Percentiles rank a stretch among this genome's conserved stretches.
Conservation (phyloP, 1,284 basidiomycete genomes). For the Moniliella sp. region DNA sequence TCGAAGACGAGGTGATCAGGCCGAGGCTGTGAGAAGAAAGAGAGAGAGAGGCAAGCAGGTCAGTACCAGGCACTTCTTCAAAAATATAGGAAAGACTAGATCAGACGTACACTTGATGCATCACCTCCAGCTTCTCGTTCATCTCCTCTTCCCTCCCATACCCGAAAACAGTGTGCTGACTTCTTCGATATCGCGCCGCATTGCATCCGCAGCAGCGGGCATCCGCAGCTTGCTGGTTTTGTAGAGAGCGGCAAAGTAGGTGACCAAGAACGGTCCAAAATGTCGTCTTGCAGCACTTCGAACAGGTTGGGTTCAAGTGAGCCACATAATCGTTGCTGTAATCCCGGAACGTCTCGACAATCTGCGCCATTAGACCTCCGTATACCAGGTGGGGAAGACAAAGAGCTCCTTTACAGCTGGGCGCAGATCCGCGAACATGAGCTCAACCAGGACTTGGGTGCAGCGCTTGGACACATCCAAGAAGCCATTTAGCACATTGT, state of each 20-base stretch:
- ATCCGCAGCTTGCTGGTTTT: conserved; percentile 69
- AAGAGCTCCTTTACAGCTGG: conserved; percentile 70
- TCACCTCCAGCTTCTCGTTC: conserved; percentile 59
- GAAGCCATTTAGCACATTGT: conserved; percentile 90
- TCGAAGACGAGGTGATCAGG: conserved; percentile 68
- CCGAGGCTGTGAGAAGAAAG: conserved; percentile 43
- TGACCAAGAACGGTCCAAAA: conserved; percentile 76
- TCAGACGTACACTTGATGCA: conserved; percentile 42
- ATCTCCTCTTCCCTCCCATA: conserved; percentile 62
- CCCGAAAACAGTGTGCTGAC: conserved; percentile 58
- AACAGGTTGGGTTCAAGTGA: conserved; percentile 77
- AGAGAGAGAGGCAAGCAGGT: background rate
- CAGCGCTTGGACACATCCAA: conserved; percentile 92
- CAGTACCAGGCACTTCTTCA: conserved; percentile 1
- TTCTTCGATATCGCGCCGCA: conserved; percentile 58
- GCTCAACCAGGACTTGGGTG: conserved; percentile 73
- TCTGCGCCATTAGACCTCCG: conserved; percentile 50
- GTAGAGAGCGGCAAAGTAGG: conserved; percentile 68
- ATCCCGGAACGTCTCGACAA: conserved; percentile 84
- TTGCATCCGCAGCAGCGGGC: conserved; percentile 57
- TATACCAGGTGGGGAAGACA: conserved; percentile 39
- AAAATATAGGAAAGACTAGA: background rate
- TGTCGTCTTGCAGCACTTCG: conserved; percentile 75
- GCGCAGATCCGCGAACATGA: conserved; percentile 83
- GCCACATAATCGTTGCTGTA: conserved; percentile 79